phyloP scores from a whole-genome alignment of 495 filamentous ascomycete genomes.

The Cercophora sp. region DNA sequence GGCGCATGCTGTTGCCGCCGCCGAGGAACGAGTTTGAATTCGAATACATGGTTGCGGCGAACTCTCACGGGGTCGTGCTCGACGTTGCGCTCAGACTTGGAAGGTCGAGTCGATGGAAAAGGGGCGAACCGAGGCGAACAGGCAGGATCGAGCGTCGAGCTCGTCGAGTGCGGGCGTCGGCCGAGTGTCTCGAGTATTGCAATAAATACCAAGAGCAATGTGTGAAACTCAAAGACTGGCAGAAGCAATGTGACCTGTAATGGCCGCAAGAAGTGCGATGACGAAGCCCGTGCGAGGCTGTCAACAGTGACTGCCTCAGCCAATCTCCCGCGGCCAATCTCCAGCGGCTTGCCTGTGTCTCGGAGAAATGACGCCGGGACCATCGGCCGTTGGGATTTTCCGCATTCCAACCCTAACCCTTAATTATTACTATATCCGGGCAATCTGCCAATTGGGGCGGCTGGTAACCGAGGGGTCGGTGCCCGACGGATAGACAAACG shows the following conservation, averaged over 20 bases:
- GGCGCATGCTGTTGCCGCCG: conserved; percentile 69
- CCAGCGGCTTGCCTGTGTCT: no score
- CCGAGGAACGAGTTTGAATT: conserved; percentile 81
- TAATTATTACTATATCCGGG: no score
- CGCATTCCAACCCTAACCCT: no score
- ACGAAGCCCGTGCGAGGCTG: conserved; percentile 21
- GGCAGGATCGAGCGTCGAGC: neutral
- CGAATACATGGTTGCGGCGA: conserved; percentile 66
- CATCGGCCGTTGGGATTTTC: no score
- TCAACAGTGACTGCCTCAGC: conserved; percentile 9
- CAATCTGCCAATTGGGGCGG: no score
- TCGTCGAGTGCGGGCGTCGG: neutral
- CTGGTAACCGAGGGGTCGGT: no score
- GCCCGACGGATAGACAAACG: no score
- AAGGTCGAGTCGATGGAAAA: no score
- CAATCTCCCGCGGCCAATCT: no score
- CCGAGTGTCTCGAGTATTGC: no score
- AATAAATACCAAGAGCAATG: neutral
- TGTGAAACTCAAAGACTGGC: neutral
- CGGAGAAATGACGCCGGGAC: no score
- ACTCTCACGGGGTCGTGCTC: conserved; percentile 2
- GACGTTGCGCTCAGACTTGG: no score
- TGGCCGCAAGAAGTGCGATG: conserved; percentile 8
- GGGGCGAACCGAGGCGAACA: neutral
- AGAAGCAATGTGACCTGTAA: neutral